Evolutionary conservation across 345 rosid species (phyloP).

Genomic region (Lepidium aucheri): DNA sequence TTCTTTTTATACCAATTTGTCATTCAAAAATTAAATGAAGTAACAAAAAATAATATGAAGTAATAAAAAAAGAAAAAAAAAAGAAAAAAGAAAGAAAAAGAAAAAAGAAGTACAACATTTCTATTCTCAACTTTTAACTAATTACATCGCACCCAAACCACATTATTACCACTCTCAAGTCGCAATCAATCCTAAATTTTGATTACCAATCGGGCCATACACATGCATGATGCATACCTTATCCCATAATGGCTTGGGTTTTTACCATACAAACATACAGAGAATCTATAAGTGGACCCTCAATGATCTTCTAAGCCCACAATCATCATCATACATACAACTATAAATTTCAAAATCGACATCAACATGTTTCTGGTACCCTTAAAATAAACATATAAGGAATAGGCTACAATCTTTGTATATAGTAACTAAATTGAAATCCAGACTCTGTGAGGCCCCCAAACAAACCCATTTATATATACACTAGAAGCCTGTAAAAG

Average conservation of each 20-base stretch:
- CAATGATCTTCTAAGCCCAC: constrained; percentile 24
- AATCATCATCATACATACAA: constrained; percentile 7
- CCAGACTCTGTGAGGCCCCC: neutral
- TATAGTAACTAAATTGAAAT: neutral
- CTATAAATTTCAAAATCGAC: neutral
- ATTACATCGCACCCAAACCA: no score
- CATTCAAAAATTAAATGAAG: no score
- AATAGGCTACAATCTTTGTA: neutral
- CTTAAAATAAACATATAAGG: neutral
- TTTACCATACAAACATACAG: constrained; percentile 12
- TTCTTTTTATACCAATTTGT: no score
- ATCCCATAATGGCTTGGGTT: constrained; percentile 1
- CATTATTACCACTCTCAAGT: no score
- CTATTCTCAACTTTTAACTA: no score
- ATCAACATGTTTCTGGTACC: constrained; percentile 12
- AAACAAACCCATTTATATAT: neutral
- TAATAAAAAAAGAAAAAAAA: no score
- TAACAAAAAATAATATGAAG: no score
- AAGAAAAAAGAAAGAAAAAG: no score
- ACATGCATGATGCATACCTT: constrained; percentile 6
- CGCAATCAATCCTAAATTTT: no score
- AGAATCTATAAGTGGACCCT: constrained; percentile 23
- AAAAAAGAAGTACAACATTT: no score
- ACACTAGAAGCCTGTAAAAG: neutral
- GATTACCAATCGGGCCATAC: neutral